Percentiles rank a stretch among this genome's conserved stretches.
phyloP scores from a whole-genome alignment of 1,284 basidiomycete species.

The Lentinus polychrous region DNA sequence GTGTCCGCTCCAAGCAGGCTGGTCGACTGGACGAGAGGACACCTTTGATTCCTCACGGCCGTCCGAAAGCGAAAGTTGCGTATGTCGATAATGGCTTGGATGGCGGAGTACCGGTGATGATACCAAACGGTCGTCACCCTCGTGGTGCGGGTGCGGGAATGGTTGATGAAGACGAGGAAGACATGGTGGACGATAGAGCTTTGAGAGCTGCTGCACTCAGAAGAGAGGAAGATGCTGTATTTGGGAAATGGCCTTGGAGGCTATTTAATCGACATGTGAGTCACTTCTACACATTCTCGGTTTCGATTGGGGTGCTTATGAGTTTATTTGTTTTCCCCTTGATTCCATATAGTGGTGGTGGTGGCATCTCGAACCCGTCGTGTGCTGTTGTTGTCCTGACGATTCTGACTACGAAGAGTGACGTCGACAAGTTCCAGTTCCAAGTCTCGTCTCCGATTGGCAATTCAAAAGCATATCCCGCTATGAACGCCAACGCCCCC shows the following conservation, averaged over 20 bases:
- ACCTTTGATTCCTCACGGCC: conserved; percentile 19
- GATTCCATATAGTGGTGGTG: conserved; percentile 61
- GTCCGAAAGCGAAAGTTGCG: conserved; percentile 10
- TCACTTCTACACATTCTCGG: conserved; percentile 10
- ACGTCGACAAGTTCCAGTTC: not conserved
- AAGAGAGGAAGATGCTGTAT: conserved; percentile 34
- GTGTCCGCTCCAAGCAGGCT: not conserved
- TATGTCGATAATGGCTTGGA: conserved; percentile 14
- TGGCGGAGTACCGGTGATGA: conserved; percentile 12
- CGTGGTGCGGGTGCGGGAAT: conserved; percentile 3
- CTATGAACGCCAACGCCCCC: too few species aligned
- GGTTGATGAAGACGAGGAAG: conserved; percentile 27
- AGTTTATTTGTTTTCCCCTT: conserved; percentile 6
- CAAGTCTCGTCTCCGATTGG: too few species aligned
- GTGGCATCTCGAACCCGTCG: conserved; percentile 59
- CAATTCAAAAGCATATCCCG: too few species aligned
- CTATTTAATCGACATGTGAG: conserved; percentile 62
- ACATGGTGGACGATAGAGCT: conserved; percentile 26
- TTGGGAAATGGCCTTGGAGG: conserved; percentile 63
- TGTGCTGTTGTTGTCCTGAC: conserved; percentile 45
- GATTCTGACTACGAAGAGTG: conserved; percentile 29
- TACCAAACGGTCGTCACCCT: conserved; percentile 8
- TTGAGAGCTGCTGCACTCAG: conserved; percentile 28
- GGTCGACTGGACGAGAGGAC: conserved; percentile 27
- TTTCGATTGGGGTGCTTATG: not conserved